Percentiles rank a stretch among this genome's conserved stretches.
These are phyloP conservation scores for Acmispon strigosus DNA, from an alignment of 306 rosid species.

Conservation along the genomic window DNA sequence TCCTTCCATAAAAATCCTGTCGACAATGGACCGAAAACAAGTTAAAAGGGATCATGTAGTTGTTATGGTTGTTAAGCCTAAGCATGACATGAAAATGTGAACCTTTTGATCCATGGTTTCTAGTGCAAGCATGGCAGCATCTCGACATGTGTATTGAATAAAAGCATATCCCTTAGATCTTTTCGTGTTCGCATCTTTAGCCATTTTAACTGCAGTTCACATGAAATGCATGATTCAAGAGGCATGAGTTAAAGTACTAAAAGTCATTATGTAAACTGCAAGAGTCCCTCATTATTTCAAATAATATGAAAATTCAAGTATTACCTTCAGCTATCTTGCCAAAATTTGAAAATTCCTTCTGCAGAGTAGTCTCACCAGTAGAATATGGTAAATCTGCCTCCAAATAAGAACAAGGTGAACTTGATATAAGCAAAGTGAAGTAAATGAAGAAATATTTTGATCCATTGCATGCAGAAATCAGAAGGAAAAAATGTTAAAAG, in stretches of 20 bases:
- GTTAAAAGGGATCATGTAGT: not conserved
- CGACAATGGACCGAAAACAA: not conserved
- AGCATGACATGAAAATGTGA: not conserved
- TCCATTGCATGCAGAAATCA: not conserved
- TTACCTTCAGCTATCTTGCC: conserved; percentile 88
- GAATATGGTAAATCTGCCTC: conserved; percentile 81
- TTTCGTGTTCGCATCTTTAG: conserved; percentile 45
- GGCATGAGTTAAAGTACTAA: not conserved
- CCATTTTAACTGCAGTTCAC: conserved; percentile 46
- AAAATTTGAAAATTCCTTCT: conserved; percentile 61
- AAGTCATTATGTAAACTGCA: not conserved
- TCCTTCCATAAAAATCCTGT: conserved; percentile 61
- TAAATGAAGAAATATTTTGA: not conserved
- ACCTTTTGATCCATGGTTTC: conserved; percentile 95
- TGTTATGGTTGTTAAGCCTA: not conserved
- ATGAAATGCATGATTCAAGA: not conserved
- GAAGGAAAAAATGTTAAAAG: not conserved
- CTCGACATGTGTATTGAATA: conserved; percentile 71
- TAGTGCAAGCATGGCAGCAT: conserved; percentile 75
- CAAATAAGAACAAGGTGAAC: conserved; percentile 16
- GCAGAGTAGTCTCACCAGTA: conserved; percentile 50
- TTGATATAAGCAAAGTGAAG: not conserved
- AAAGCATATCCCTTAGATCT: conserved; percentile 79
- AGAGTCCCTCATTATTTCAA: not conserved
- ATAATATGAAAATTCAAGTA: not conserved